A percentile compares a stretch with the other conserved stretches of the same genome.
Evolutionary conservation across 2,329 filamentous ascomycete species (phyloP).

Genomic region (Mycocentrospora acerina): DNA sequence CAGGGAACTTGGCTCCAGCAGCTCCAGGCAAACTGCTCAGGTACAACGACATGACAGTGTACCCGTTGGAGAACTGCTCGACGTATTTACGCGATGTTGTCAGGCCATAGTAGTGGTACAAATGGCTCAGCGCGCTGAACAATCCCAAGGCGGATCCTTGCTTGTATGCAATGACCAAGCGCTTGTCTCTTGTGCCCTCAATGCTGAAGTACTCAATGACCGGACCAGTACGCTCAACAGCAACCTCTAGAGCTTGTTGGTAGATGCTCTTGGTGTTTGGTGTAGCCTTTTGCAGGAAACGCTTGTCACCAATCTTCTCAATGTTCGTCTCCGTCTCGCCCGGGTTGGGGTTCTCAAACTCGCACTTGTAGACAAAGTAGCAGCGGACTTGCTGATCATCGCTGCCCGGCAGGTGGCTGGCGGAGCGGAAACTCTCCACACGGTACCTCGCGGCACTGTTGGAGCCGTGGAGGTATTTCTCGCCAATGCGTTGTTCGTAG

Average conservation of each 20-base stretch:
- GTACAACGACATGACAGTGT: constrained; percentile 96
- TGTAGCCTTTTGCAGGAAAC: constrained; percentile 94
- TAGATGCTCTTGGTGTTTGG: constrained; percentile 95
- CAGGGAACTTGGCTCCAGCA: constrained; percentile 60
- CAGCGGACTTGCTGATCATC: constrained; percentile 85
- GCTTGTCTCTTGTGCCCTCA: constrained; percentile 86
- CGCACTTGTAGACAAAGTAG: constrained; percentile 98
- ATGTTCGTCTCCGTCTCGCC: constrained; percentile 78
- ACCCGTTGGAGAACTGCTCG: constrained; percentile 96
- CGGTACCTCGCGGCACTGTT: constrained; percentile 74
- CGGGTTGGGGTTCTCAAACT: constrained; percentile 77
- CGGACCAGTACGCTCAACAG: constrained; percentile 81
- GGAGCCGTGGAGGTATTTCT: constrained; percentile 88
- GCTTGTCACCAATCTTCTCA: constrained; percentile 87
- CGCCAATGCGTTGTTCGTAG: constrained; percentile 91
- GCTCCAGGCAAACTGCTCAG: constrained; percentile 66
- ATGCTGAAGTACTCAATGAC: constrained; percentile 99
- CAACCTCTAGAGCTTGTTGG: constrained; percentile 85
- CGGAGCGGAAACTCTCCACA: constrained; percentile 95
- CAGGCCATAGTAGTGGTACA: constrained; percentile 98
- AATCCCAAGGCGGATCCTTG: constrained; percentile 88
- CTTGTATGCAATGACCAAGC: constrained; percentile 91
- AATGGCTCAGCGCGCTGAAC: constrained; percentile 91
- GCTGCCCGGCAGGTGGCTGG: constrained; percentile 72
- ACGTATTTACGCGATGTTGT: constrained; percentile 97